Base-by-base conservation (phyloP, 1,284 basidiomycete species). In the Ganoderma meredithae region DNA sequence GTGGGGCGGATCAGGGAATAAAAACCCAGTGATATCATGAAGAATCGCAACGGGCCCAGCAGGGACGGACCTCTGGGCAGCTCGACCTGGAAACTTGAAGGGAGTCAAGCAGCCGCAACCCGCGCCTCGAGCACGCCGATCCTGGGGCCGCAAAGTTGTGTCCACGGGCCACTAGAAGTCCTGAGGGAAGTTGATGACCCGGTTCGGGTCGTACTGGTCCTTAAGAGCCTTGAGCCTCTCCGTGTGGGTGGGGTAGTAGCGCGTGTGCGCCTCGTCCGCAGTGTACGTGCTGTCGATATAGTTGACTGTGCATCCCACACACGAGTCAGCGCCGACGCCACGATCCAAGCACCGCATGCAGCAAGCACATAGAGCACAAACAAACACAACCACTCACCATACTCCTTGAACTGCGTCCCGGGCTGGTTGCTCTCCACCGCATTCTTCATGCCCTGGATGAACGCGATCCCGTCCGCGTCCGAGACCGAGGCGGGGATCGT, bases 251-350 rank as follows among this genome's bases (percentile, higher is more conserved):
- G 63, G 67, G 59, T 68, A 68, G 17, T 68, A 68, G 17, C 63
- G 60, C 63, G 58, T 31, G 43, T 68, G 67, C 36, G 67, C 62
- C 33, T 58, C 31, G 19, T 41, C 63, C 31, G 67, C 67, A 5
- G 40, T 25, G 63, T 68, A 68, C 40, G 67, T 68, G 63, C 67
- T 68, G 67, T 68, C 67, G 60, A 68, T 49, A 43, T 68, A 68
- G 43, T 68, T 68, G 13, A 58, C 67, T 64, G 4, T 5, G 2
- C 10, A 40, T 10, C 19, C 7, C 33, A 39, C n/a, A 9, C n/a
- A 7, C 6, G 8, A 2, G 19, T 47, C 44, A 22, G n/a, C 44
- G 10, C n/a, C 44, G 10, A 47, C 7, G 7, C n/a, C 43, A 43
- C 15, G 4, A 19, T 9, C 19, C 36, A 5, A n/a, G 36, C 33